Percentiles rank a stretch among this genome's conserved stretches.
These are phyloP conservation scores for Didymella pomorum DNA, from an alignment of 2,329 filamentous ascomycete genomes.

Conservation along the genomic window DNA sequence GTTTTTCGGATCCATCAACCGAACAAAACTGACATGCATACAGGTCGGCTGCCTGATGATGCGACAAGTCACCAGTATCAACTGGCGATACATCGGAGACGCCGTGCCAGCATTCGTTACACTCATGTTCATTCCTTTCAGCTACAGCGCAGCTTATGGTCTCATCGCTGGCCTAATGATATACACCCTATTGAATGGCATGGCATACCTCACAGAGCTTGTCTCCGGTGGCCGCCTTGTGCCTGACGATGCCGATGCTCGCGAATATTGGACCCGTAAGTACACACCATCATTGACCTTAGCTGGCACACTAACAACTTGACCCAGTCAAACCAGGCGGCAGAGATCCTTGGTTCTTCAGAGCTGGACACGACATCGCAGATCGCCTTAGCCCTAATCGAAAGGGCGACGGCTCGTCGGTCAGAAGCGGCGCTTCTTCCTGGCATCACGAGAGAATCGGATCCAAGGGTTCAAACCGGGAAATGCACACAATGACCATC, in stretches of 20 bases:
- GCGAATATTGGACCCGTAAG: slow-evolving; percentile 82
- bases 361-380: slow-evolving; percentile 35
- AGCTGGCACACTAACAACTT: slow-evolving; percentile 23
- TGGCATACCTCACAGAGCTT: slow-evolving; percentile 73
- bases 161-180: slow-evolving; percentile 80
- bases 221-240: slow-evolving; percentile 72
- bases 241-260: slow-evolving; percentile 76
- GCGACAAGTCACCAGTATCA: slow-evolving; percentile 77
- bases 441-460: slow-evolving; percentile 37
- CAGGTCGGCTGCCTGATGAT: slow-evolving; percentile 77
- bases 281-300: neutral
- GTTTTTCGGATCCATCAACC: slow-evolving; percentile 1
- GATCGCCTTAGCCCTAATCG: slow-evolving; percentile 29
- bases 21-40: slow-evolving; percentile 23
- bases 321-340: slow-evolving; percentile 44
- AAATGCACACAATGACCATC: slow-evolving; percentile 40
- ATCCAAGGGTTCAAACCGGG: slow-evolving; percentile 40
- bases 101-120: slow-evolving; percentile 85
- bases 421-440: slow-evolving; percentile 35
- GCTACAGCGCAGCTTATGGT: slow-evolving; percentile 86
- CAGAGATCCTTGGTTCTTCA: slow-evolving; percentile 46
- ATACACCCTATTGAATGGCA: slow-evolving; percentile 77
- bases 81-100: slow-evolving; percentile 87
- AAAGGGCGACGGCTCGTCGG: slow-evolving; percentile 33
- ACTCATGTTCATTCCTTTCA: slow-evolving; percentile 86